Conservation (phyloP, 129 eudicot species). For the Solidago caesia region DNA sequence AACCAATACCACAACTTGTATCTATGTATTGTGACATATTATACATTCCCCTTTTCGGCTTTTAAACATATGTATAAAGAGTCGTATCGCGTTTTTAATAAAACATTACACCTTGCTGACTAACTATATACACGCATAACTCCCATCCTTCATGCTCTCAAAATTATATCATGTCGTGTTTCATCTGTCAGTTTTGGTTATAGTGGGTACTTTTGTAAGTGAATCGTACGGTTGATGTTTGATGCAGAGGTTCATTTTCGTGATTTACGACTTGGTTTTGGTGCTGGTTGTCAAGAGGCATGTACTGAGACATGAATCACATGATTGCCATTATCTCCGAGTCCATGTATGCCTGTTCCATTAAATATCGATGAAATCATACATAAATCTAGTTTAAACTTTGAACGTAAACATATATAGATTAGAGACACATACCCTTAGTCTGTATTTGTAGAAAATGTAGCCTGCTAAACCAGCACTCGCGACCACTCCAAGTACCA, state of each 20-base stretch:
- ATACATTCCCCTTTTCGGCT: conserved; percentile 6
- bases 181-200: conserved; percentile 7
- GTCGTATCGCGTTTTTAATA: conserved; percentile 17
- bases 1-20: not conserved
- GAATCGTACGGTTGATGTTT: conserved; percentile 48
- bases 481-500: conserved; percentile 58
- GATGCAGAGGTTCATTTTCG: conserved; percentile 64
- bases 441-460: conserved; percentile 87
- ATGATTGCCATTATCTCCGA: conserved; percentile 91
- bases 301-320: conserved; percentile 99
- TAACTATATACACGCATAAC: conserved; percentile 20
- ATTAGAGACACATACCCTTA: conserved; percentile 51
- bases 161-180: conserved; percentile 16
- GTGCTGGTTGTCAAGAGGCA: conserved; percentile 87
- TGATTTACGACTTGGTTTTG: conserved; percentile 64
- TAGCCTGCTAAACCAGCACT: conserved; percentile 70
- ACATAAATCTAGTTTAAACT: not conserved
- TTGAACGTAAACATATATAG: not conserved
- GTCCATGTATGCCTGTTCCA: conserved; percentile 84
- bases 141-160: conserved; percentile 15
- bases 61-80: conserved; percentile 27
- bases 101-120: conserved; percentile 35
- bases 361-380: not conserved
- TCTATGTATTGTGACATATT: not conserved
- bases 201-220: conserved; percentile 7